Base-by-base conservation (phyloP, 2,329 filamentous ascomycete species). In the Boeremia lycopersici region DNA sequence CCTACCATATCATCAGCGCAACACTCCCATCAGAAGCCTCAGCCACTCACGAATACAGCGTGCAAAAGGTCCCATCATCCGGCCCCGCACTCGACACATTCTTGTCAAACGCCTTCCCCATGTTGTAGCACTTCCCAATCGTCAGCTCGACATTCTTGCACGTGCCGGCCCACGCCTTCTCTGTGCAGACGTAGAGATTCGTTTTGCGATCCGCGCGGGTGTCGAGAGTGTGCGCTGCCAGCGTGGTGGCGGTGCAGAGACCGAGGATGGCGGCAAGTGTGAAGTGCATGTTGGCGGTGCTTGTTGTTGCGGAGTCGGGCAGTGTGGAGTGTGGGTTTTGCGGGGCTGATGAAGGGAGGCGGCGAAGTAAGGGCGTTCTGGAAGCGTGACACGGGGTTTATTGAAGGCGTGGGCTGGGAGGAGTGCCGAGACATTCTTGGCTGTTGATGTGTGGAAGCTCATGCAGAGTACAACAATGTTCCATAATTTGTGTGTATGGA, bases 1-100 rank as follows among this genome's bases (percentile, higher is more conserved):
- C 11, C 60, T 64, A n/a, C 13, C 19, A 9, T 13, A 6, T 15
- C 5, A 26, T 59, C 33, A 59, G 46, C 38, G 7, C 6, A 23
- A 2, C 25, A 1, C 15, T 2, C 13, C 17, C 9, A 2, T 28
- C 12, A 10, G n/a, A 13, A 25, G 4, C 4, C 1, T 6, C n/a
- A 15, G 10, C 3, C 13, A 60, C 64, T 31, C 51, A 67, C 62
- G 62, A 60, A 41, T 61, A 66, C 38, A 64, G 25, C 15, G 57
- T 59, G 41, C 64, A 68, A 44, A 68, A 67, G 4, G 61, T 62
- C 8, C 60, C 63, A 2, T 65, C 50, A 15, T 67, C 62, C 6
- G 62, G 64, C 2, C 66, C 64, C 9, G 60, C 46, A 13, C 62
- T 64, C 3, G 61, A 64, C 9, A 64, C 57, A 11, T 60, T 60